Evolutionary conservation across 2,329 filamentous ascomycete species (phyloP), one percentile per base, ranked within the genome.

Genomic region (Xylariaceae sp.): DNA sequence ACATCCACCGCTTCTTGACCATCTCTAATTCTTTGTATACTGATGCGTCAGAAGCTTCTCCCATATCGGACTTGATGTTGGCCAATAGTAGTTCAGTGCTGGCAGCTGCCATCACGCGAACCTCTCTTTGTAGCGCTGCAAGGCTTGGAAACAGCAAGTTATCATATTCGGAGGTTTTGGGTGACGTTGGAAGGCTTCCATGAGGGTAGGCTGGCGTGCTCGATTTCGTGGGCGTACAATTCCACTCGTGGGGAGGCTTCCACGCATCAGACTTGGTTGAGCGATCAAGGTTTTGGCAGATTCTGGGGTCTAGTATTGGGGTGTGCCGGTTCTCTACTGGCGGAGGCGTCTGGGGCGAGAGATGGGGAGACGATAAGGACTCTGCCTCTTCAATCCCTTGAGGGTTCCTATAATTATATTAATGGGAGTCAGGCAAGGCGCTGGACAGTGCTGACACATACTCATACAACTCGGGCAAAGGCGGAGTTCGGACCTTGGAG

Each of bases 1-100:
- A 67, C 67, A 88, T 75, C 80, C 80, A 83, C 33, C 76, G 64
- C 55, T 80, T 78, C 57, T 78, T 77, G 50, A 78, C 74, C 38
- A 78, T 66, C 46, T 77, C 76, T 4, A 77, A 55, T 40, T 76
- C 72, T 53, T 70, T 68, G 54, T 74, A 76, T 17, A 78, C 62
- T 29, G 66, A 70, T 3, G 73, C 67, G 44, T 77, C 72, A 1
- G 65, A 60, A 11, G 70, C 65, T 19, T 61, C 63, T 8, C 68
- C 67, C 67, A 73, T 75, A 34, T 70, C 68, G 52, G 78, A 73
- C 23, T 74, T 78, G 29, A 85, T 67, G 4, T 79, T 72, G 25
- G 73, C 67, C 4, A 84, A 65, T 36, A 82, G 70, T 22, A 75
- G 66, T 39, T 73, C 71, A 0, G 73, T 65, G 22, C 70, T 72